These are phyloP conservation scores for Puya raimondii DNA, from an alignment of 176 grass and related monocot genomes.

Conservation along the genomic window DNA sequence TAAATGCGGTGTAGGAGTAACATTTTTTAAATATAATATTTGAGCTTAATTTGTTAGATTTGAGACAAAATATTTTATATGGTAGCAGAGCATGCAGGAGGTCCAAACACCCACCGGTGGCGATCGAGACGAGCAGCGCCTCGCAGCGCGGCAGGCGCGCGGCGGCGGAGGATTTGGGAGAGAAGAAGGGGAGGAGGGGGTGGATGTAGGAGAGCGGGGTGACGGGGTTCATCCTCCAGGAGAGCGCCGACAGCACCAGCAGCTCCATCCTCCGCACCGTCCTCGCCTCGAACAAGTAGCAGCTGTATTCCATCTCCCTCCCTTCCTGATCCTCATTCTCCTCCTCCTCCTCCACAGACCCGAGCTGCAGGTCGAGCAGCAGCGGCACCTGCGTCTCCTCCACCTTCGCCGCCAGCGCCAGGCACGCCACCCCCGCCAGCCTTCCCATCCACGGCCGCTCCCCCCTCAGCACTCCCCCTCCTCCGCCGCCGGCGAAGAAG, in stretches of 20 bases:
- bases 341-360: not conserved
- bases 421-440: not conserved
- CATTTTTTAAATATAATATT: too few species aligned
- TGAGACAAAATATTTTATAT: too few species aligned
- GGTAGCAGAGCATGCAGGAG: too few species aligned
- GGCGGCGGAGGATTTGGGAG: not conserved
- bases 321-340: not conserved
- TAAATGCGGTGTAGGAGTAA: too few species aligned
- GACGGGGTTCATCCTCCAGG: constrained; percentile 64
- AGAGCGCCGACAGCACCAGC: constrained; percentile 59
- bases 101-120: constrained; percentile 36
- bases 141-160: constrained; percentile 33
- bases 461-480: not conserved
- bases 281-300: constrained; percentile 55
- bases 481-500: constrained; percentile 5
- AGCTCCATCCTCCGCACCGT: constrained; percentile 82
- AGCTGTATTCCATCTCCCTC: not conserved
- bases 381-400: constrained; percentile 1
- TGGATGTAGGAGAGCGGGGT: constrained; percentile 71
- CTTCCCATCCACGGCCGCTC: not conserved
- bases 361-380: not conserved
- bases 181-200: constrained; percentile 26
- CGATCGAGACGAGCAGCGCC: constrained; percentile 30
- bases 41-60: too few species aligned
- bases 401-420: not conserved